Evolutionary conservation across 2,329 filamentous ascomycete species (phyloP).

Genomic region (Diaporthe amygdali): DNA sequence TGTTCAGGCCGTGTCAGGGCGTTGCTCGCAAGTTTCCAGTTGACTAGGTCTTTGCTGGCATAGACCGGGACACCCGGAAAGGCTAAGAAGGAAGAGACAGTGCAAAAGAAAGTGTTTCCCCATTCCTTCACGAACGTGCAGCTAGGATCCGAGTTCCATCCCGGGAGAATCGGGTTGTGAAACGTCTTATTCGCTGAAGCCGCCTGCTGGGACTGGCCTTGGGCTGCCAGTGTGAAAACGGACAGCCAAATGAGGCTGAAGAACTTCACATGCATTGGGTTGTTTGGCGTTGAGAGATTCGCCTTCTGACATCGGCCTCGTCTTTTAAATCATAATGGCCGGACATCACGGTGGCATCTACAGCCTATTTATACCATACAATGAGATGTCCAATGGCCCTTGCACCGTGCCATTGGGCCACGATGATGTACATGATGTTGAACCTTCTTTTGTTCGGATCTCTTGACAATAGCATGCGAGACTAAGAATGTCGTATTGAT

Average conservation of each 20-base stretch:
- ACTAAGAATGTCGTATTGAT: not conserved
- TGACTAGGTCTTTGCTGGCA: conserved; percentile 46
- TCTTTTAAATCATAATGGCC: not conserved
- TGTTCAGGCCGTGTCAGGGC: conserved; percentile 14
- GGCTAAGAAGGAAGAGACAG: conserved; percentile 48
- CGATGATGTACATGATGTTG: not conserved
- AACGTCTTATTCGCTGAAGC: conserved; percentile 33
- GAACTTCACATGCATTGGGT: not conserved
- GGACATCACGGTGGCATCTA: not conserved
- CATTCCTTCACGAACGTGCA: conserved; percentile 45
- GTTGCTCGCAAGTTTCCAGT: conserved; percentile 39
- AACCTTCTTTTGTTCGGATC: not conserved
- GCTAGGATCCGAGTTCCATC: conserved; percentile 50
- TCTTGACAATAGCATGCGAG: not conserved
- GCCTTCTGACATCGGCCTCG: not conserved
- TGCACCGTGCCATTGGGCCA: not conserved
- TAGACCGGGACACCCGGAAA: conserved; percentile 52
- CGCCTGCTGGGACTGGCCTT: not conserved
- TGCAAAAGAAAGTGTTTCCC: conserved; percentile 48
- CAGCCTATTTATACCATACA: not conserved
- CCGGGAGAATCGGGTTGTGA: conserved; percentile 50
- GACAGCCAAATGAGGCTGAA: not conserved
- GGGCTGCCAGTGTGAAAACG: not conserved
- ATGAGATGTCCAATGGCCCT: not conserved
- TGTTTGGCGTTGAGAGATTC: not conserved